These are phyloP conservation scores for Wallemia hederae DNA, from an alignment of 1,284 basidiomycete species.

Conservation along the genomic window DNA sequence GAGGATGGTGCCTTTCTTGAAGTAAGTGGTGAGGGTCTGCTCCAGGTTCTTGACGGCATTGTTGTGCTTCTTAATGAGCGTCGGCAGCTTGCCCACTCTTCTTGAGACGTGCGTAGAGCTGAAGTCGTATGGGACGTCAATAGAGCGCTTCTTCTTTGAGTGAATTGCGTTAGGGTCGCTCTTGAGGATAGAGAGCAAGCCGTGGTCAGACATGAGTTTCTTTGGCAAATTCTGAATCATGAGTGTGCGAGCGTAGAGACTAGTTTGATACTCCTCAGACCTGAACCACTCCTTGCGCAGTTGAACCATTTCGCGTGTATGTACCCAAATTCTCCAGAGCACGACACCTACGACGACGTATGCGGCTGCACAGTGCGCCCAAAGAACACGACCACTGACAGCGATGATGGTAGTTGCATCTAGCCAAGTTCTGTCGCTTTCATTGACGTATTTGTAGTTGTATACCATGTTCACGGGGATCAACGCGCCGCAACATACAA, in stretches of 20 bases:
- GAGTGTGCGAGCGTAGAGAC: conserved; percentile 49
- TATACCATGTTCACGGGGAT: conserved; percentile 26
- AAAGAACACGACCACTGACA: conserved; percentile 33
- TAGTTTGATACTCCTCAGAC: conserved; percentile 39
- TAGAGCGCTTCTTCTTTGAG: conserved; percentile 11
- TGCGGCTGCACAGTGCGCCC: conserved; percentile 39
- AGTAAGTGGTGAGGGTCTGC: conserved; percentile 46
- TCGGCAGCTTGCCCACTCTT: conserved; percentile 38
- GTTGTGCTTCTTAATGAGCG: conserved; percentile 59
- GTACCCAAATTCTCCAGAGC: not conserved
- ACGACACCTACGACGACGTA: conserved; percentile 30
- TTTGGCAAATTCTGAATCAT: conserved; percentile 25
- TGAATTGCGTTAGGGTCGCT: conserved; percentile 2
- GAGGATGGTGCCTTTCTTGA: conserved; percentile 39
- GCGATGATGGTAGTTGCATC: conserved; percentile 10
- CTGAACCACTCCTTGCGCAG: conserved; percentile 41
- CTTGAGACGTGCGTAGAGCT: conserved; percentile 55
- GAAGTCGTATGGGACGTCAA: conserved; percentile 39
- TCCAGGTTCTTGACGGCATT: conserved; percentile 58
- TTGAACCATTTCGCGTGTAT: conserved; percentile 25
- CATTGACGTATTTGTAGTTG: conserved; percentile 32
- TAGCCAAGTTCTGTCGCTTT: conserved; percentile 22
- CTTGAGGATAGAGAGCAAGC: conserved; percentile 20
- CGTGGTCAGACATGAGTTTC: conserved; percentile 44
- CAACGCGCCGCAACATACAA: conserved; percentile 39